Base-by-base conservation (phyloP, 208 protist species). In the Acanthamoeba culbertsoni region DNA sequence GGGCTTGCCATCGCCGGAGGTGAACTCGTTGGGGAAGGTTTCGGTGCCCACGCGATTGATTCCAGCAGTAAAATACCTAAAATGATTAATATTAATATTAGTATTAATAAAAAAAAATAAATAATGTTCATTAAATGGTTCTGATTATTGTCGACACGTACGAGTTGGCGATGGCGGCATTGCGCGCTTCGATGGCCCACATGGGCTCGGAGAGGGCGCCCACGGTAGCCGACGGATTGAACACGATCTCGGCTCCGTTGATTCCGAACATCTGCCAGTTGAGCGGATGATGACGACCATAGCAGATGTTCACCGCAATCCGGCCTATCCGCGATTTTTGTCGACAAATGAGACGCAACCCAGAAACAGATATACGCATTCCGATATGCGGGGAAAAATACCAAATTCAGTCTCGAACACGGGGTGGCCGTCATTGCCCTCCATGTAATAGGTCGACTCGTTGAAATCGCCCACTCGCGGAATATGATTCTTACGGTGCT, bases 381-480 rank as follows among this genome's bases (percentile, higher is more conserved):
- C n/a, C n/a, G n/a, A n/a, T n/a, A n/a, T n/a, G n/a, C n/a, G n/a
- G n/a, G n/a, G n/a, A n/a, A n/a, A n/a, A n/a, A n/a, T n/a, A 42
- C 96, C 97, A 92, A 95, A 98, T 7, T 63, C 53, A 18, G 97
- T 98, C 53, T 98, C 95, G 82, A 98, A 98, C 1, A 98, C 97
- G 63, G 96, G 97, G 89, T 98, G 97, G 33, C 97, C 97, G 28
- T 94, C 95, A 48, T 97, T 96, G 20, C 96, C 96, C 68, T 98
- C 97, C 93, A 97, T 97, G 94, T 98, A 98, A 51, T 98, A 98
- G 42, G 97, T 98, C 7, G 96, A 95, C 91, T 98, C 97, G 90
- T 98, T 98, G 82, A 98, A 98, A 77, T 98, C 97, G 37, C 97
- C 97, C 40, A 98, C 96, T 20, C 97, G 57, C 28, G 97, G 97